Evolutionary conservation across 2,329 filamentous ascomycete species (phyloP), one percentile per base, ranked within the genome.

Genomic region (Hypoxylon sp.): DNA sequence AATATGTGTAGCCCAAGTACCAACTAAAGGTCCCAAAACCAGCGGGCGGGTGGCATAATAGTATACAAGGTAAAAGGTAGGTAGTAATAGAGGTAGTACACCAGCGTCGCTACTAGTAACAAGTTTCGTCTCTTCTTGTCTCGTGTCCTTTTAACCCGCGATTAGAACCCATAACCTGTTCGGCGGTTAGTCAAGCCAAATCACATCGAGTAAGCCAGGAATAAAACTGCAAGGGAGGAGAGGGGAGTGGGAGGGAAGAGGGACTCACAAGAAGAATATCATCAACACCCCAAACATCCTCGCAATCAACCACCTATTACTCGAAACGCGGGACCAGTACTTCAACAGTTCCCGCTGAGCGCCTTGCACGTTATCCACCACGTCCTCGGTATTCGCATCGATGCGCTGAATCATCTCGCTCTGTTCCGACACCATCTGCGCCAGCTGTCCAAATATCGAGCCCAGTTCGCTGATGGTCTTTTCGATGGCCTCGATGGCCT

Each of bases 331-430:
- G 27, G 89, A 91, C 95, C 96, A 99, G 81, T 98, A 99, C 79
- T 97, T 97, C 81, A 99, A 88, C 75, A 99, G 78, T 80, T 99
- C 95, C 68, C 94, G 87, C 78, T 99, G 96, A 5, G 96, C 96
- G 16, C 96, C 96, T 75, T 97, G 89, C n/a, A 99, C 95, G 74
- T 99, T 99, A 75, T 98, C 95, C 58, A 99, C 95, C 5, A 99
- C 93, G 73, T 97, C 94, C 76, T 99, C 96, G 1, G 95, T 97
- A 79, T 98, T 97, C 70, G 95, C 95, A 74, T 98, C 95, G 75
- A 97, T 97, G 52, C 95, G 87, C 80, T 98, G 93, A 70, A 99
- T 97, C 91, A 97, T 97, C 80, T 78, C 96, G 67, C 92, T 93
- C 81, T 99, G 96, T 78, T 99, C 95, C 59, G 91, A 93, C 29